Evolutionary conservation across 768 basidiomycete species (phyloP).

Genomic region (Naematelia encephala): DNA sequence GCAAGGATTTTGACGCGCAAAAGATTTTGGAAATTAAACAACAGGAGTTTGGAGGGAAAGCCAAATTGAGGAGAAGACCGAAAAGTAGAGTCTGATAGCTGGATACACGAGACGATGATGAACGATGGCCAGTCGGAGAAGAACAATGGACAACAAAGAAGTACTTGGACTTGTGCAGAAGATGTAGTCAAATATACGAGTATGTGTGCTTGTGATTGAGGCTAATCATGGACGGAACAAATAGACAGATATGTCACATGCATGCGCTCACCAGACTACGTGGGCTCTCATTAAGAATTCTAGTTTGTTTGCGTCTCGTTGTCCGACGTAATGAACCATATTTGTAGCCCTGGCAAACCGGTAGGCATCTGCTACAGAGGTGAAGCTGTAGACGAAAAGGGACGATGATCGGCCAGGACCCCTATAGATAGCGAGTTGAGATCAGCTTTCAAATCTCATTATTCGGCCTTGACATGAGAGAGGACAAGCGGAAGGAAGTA

Average conservation of each 20-base stretch:
- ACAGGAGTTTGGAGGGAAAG: conserved; percentile 41
- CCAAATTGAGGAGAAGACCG: conserved; percentile 21
- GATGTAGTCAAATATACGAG: too few relatives aligned
- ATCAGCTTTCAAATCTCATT: too few relatives aligned
- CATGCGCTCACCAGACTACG: not conserved
- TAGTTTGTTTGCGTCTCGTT: not conserved
- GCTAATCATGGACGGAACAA: too few relatives aligned
- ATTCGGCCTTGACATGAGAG: too few relatives aligned
- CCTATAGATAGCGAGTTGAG: too few relatives aligned
- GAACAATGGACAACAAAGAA: too few relatives aligned
- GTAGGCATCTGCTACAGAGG: not conserved
- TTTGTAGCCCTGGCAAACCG: not conserved
- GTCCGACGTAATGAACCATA: not conserved
- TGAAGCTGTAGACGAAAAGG: not conserved
- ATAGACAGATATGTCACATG: conserved; percentile 3
- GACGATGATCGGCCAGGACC: too few relatives aligned
- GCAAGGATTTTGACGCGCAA: conserved; percentile 41
- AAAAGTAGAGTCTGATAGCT: conserved; percentile 7
- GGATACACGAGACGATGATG: conserved; percentile 10
- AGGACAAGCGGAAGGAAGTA: too few relatives aligned
- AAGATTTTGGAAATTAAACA: conserved; percentile 44
- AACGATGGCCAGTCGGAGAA: not conserved
- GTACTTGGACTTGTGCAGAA: too few relatives aligned
- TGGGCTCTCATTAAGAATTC: not conserved
- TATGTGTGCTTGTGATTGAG: too few relatives aligned